Base-by-base conservation (phyloP, 345 rosid species). In the Noccaea bulbosa region DNA sequence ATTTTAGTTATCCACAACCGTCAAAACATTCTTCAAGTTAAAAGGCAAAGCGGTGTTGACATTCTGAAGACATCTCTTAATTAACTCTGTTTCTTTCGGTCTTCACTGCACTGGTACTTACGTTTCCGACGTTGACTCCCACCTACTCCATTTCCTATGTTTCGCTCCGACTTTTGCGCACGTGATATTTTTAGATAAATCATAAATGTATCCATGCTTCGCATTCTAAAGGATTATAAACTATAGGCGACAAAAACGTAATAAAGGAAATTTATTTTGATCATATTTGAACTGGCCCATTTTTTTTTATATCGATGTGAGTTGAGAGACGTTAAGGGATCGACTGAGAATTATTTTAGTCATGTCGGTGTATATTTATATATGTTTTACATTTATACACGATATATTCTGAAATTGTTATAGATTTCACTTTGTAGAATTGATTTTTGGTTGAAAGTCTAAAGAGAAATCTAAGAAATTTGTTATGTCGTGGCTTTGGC, bases 71-170 rank as follows among this genome's bases (percentile, higher is more conserved):
- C 57, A 51, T 52, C 51, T 34, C 16, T 62, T 52, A 27, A 27
- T 3, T 27, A 67, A 7, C 38, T 53, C 69, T 60, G 20, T 22
- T 38, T 74, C 35, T 34, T 68, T 68, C 45, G 73, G 73, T 68
- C 73, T 44, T 74, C 61, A 52, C 60, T 35, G 49, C 61, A 52
- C 60, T 35, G 49, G 44, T 24, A 52, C 43, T 64, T 27, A 27
- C 30, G 30, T 60, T 63, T 39, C 14, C 17, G 33, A 68, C 48
- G 57, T 74, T 68, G 78, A 61, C 78, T 61, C 44, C 57, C 57
- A 68, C 57, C 68, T 34, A 74, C 63, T 61, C 62, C 49, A 34
- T 44, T 50, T 58, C 51, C 55, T 40, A 50, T 35, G 68, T 67
- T 51, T 67, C 55, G 22, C 27, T 58, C 44, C 69, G 41, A 74